These are phyloP conservation scores for Yamadazyma songkhlaensis DNA, from an alignment of 1,139 yeast genomes.

Conservation along the genomic window DNA sequence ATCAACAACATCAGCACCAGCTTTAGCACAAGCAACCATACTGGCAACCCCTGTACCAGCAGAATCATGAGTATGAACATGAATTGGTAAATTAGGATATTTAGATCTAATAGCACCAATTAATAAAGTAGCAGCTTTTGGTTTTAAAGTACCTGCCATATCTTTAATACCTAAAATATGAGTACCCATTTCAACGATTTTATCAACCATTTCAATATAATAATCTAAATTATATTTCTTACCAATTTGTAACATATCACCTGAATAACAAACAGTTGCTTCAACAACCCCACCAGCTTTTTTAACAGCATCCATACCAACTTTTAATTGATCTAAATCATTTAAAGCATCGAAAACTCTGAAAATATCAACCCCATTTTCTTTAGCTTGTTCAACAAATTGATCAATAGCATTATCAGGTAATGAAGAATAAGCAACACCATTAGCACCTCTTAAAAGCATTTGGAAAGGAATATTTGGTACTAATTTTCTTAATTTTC, in stretches of 20 bases:
- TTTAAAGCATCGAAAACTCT: conserved; percentile 97
- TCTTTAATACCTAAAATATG: conserved; percentile 97
- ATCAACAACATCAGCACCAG: conserved; percentile 98
- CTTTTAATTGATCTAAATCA: conserved; percentile 93
- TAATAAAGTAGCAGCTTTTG: conserved; percentile 83
- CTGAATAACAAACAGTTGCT: conserved; percentile 97
- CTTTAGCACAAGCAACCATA: conserved; percentile 89
- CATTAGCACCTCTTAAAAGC: conserved; percentile 98
- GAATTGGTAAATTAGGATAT: conserved; percentile 93
- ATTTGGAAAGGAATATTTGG: conserved; percentile 99
- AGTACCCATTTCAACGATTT: conserved; percentile 90
- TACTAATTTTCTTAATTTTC: conserved; percentile 81
- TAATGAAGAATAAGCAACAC: conserved; percentile 95
- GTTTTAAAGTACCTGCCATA: conserved; percentile 99
- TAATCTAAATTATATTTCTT: conserved; percentile 94
- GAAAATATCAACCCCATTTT: conserved; percentile 94
- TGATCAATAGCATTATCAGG: conserved; percentile 99
- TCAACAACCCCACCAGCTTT: conserved; percentile 99
- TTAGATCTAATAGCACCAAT: conserved; percentile 77
- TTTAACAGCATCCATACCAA: conserved; percentile 96
- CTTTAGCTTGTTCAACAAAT: conserved; percentile 90
- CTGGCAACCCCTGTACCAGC: conserved; percentile 99
- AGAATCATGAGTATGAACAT: conserved; percentile 98
- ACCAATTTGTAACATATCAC: conserved; percentile 94
- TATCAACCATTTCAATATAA: conserved; percentile 77